Conservation (phyloP, 2,329 filamentous ascomycete genomes). For the Monosporascus sp. region DNA sequence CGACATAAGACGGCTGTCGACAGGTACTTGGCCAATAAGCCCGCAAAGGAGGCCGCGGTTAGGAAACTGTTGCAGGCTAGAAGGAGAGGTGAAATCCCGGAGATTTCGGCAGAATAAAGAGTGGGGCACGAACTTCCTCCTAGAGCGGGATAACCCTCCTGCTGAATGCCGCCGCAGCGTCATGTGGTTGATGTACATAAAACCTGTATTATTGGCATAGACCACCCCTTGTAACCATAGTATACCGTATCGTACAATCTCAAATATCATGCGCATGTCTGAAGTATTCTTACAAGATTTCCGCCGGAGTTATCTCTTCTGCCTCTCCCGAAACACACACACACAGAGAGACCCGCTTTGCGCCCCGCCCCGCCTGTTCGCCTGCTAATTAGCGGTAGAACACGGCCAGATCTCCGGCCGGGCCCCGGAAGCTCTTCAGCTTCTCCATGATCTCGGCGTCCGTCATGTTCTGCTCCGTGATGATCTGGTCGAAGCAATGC, state of each 20-base stretch:
- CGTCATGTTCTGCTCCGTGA: constrained; percentile 66
- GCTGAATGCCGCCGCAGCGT: no score
- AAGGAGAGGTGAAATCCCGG: background rate
- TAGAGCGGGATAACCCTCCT: background rate
- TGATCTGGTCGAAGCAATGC: constrained; percentile 78
- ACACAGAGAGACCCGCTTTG: no score
- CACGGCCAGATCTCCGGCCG: constrained; percentile 48
- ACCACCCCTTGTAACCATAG: background rate
- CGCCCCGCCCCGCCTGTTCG: background rate
- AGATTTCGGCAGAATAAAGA: no score
- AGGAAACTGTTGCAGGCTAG: background rate
- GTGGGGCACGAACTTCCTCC: no score
- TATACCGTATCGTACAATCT: background rate
- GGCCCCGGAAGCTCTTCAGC: constrained; percentile 52
- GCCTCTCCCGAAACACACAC: background rate
- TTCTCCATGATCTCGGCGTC: constrained; percentile 66
- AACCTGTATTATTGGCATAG: background rate
- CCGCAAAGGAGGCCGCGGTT: background rate
- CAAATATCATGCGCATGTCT: constrained; percentile 10
- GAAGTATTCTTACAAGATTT: no score
- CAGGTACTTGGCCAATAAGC: background rate
- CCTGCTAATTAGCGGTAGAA: constrained; percentile 40
- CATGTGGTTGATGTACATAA: no score
- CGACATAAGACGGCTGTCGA: background rate
- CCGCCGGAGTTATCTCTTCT: background rate